Base-by-base conservation (phyloP, 192 early-diverging fungal species). In the Coemansia sp. region DNA sequence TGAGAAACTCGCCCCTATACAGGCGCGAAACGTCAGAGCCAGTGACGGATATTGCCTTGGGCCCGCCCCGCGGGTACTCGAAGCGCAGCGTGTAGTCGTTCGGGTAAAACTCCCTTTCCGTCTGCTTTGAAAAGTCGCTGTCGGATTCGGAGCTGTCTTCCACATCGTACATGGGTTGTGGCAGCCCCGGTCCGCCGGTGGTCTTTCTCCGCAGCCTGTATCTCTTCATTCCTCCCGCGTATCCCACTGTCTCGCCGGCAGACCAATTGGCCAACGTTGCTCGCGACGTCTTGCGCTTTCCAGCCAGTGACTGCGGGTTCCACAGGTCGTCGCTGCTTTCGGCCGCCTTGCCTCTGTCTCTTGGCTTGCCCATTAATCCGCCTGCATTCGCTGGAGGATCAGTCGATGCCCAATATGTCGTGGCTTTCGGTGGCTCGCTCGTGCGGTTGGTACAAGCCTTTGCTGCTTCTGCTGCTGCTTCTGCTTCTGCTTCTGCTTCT, bases 1-100 rank as follows among this genome's bases (percentile, higher is more conserved):
- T 96, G 45, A 96, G 80, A 72, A 91, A 96, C 74, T 93, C 87
- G 30, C 85, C 88, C 26, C 80, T 73, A 35, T 86, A 67, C 59
- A 95, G 72, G 28, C 93, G 81, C 26, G 65, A 61, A 12, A 86
- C 72, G 67, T 96, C 94, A 4, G 88, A 79, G 5, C 77, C 78
- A 0, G 77, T 79, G 2, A 95, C 74, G 1, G 89, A 85, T 2
- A 94, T 88, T 7, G 85, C 53, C 58, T 84, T 84, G 39, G 64
- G 63, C 3, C 81, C 84, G 29, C 68, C 64, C 16, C 62, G 66
- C 6, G 90, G 90, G 61, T 86, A 91, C 25, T 69, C 66, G 29
- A 81, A 81, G 23, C 61, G 61, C 35, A 66, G 56, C 13, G 56
- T 59, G 30, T 63, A 63, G 73, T 69, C 72, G 20, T 52, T 28